phyloP scores from a whole-genome alignment of 2,329 filamentous ascomycete genomes.

The Botrytis tulipae region DNA sequence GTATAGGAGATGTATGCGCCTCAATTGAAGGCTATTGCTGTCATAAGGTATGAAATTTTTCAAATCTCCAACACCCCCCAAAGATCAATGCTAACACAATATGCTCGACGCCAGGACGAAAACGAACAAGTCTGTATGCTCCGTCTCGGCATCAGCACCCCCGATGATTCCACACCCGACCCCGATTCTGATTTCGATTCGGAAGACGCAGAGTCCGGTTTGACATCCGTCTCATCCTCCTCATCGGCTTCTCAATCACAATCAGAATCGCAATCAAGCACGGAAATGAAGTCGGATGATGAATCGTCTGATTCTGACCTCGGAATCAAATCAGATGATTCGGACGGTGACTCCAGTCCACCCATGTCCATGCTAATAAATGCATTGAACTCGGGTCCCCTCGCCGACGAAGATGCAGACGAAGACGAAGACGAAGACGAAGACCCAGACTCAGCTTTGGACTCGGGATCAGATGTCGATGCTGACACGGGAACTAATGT shows the following conservation, averaged over 20 bases:
- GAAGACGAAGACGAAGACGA: not conserved
- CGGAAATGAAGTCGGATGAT: not conserved
- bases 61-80: not conserved
- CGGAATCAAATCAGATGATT: not conserved
- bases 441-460: not conserved
- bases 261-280: not conserved
- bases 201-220: not conserved
- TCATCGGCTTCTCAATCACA: not conserved
- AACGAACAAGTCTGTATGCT: not conserved
- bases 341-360: not conserved
- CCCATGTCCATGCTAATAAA: not conserved
- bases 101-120: not conserved
- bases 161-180: not conserved
- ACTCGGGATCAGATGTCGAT: not conserved
- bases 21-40: conserved; percentile 28
- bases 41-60: conserved; percentile 22
- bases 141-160: not conserved
- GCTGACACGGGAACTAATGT: no score
- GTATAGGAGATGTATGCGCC: conserved; percentile 26
- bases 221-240: not conserved
- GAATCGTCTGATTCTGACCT: not conserved
- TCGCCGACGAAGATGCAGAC: not conserved
- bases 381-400: conserved; percentile 7
- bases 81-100: no score
- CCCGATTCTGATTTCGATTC: not conserved